These are phyloP conservation scores for Sugiyamaella castrensis DNA, from an alignment of 1,139 yeast species.

Conservation along the genomic window DNA sequence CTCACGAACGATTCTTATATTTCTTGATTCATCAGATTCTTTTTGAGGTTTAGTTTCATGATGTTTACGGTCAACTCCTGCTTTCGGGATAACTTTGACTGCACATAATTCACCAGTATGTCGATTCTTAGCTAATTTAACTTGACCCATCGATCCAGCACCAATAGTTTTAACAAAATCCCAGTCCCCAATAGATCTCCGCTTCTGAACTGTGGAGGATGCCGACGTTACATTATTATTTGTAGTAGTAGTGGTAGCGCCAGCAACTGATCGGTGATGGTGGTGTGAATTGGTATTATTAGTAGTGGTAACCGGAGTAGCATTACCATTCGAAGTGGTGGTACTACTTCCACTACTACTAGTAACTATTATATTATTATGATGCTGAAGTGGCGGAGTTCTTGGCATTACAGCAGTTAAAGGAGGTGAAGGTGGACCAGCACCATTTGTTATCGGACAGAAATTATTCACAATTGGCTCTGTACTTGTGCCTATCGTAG, in stretches of 20 bases:
- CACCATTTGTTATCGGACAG: constrained; percentile 1
- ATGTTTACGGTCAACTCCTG: constrained; percentile 55
- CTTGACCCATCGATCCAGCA: constrained; percentile 99
- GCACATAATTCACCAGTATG: constrained; percentile 80
- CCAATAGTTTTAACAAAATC: constrained; percentile 93
- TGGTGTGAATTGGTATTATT: constrained; percentile 2
- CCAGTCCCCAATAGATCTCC: constrained; percentile 96
- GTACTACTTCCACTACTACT: neutral
- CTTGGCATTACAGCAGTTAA: constrained; percentile 9
- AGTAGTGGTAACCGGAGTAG: neutral
- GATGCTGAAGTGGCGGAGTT: constrained; percentile 8
- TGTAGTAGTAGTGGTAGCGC: neutral
- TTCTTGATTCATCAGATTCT: constrained; percentile 87
- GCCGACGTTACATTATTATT: neutral
- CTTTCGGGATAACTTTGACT: constrained; percentile 52
- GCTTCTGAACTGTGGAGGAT: constrained; percentile 37
- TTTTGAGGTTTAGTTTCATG: constrained; percentile 56
- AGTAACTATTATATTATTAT: neutral
- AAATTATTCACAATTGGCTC: neutral
- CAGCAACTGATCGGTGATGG: neutral
- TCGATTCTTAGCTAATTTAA: constrained; percentile 85
- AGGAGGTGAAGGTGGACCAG: constrained; percentile 10
- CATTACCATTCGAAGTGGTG: constrained; percentile 3
- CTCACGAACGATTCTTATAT: constrained; percentile 88
- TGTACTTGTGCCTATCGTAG: neutral